These are phyloP conservation scores for Boletus albobrunnescens DNA, from an alignment of 1,284 basidiomycete genomes.

Conservation along the genomic window DNA sequence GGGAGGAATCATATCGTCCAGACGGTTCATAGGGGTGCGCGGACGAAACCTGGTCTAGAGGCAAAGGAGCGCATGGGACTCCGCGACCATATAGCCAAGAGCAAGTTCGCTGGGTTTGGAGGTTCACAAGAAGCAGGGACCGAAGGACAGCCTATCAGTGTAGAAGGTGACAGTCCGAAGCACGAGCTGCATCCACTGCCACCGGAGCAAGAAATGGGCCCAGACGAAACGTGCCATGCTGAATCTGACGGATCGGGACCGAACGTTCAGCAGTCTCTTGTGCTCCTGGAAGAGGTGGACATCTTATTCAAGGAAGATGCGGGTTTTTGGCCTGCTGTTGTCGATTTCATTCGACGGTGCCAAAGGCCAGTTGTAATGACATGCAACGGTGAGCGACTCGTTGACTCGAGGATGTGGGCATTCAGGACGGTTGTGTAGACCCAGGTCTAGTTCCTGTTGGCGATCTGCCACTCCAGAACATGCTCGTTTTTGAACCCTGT, in stretches of 20 bases:
- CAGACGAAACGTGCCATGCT: constrained; percentile 4
- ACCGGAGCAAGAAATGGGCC: constrained; percentile 2
- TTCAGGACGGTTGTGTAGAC: constrained; percentile 47
- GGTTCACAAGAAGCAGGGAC: constrained; percentile 15
- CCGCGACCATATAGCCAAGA: constrained; percentile 15
- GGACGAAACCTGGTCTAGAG: constrained; percentile 8
- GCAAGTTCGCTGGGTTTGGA: not conserved
- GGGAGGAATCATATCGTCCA: constrained; percentile 86
- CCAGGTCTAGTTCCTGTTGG: constrained; percentile 61
- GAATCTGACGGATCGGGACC: constrained; percentile 18
- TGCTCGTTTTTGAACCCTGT: constrained; percentile 65
- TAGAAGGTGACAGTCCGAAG: constrained; percentile 13
- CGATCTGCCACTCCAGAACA: constrained; percentile 76
- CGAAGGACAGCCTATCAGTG: constrained; percentile 19
- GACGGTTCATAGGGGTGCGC: constrained; percentile 13
- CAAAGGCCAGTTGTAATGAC: constrained; percentile 86
- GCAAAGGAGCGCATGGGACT: constrained; percentile 9
- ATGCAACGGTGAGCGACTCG: constrained; percentile 72
- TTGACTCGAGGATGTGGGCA: constrained; percentile 6
- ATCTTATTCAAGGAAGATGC: constrained; percentile 86
- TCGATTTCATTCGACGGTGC: constrained; percentile 76
- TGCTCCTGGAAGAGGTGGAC: constrained; percentile 97
- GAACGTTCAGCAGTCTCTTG: constrained; percentile 72
- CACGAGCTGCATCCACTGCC: not conserved
- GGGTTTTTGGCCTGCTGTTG: constrained; percentile 88